A percentile compares a stretch with the other conserved stretches of the same genome.
These are phyloP conservation scores for Naganishia friedmannii DNA, from an alignment of 768 basidiomycete genomes.

Conservation along the genomic window DNA sequence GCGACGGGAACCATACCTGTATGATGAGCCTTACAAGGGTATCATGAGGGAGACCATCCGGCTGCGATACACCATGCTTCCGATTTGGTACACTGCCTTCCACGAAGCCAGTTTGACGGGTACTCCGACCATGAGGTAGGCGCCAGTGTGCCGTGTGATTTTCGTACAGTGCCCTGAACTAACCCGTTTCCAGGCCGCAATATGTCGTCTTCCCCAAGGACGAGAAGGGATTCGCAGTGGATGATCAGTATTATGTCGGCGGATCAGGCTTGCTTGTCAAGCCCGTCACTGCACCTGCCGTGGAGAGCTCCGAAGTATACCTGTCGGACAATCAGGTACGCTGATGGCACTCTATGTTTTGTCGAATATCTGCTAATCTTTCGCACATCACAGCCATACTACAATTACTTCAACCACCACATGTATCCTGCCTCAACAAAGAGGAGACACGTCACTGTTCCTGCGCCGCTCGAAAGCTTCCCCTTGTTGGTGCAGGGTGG, in stretches of 20 bases:
- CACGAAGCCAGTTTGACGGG: conserved; percentile 78
- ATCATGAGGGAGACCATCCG: conserved; percentile 74
- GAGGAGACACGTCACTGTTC: conserved; percentile 63
- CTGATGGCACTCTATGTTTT: conserved; percentile 20
- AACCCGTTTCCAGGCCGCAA: conserved; percentile 67
- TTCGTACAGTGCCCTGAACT: neutral
- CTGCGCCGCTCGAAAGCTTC: conserved; percentile 72
- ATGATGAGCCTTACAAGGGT: conserved; percentile 82
- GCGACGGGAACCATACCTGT: conserved; percentile 89
- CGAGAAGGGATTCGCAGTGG: conserved; percentile 75
- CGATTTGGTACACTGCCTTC: conserved; percentile 98
- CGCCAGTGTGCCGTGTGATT: neutral
- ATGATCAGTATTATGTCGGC: conserved; percentile 92
- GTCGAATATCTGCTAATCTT: neutral
- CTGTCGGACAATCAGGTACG: conserved; percentile 73
- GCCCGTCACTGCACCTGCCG: conserved; percentile 75
- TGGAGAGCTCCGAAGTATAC: conserved; percentile 69
- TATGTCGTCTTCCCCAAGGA: conserved; percentile 91
- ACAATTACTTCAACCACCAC: conserved; percentile 78
- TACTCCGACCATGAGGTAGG: conserved; percentile 75
- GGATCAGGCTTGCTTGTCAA: conserved; percentile 84
- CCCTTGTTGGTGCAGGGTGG: conserved; percentile 88
- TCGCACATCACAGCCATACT: conserved; percentile 68
- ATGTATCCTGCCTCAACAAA: conserved; percentile 56
- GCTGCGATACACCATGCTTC: conserved; percentile 79